Evolutionary conservation across 257 asterid genomes (phyloP).

Genomic region (Jasminum sambac): DNA sequence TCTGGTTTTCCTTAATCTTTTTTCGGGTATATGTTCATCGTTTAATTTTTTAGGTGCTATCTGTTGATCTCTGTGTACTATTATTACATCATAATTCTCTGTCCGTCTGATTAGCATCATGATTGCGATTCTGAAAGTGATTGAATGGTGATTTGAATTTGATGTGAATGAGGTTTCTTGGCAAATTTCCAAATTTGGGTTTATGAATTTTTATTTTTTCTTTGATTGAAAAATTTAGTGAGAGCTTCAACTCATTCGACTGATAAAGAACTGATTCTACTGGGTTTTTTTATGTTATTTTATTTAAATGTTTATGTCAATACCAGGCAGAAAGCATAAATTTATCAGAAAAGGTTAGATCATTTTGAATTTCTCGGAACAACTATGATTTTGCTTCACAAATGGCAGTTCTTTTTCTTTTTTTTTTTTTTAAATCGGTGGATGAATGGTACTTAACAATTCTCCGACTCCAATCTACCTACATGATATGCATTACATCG

Average conservation of each 20-base stretch:
- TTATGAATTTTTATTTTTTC: not conserved
- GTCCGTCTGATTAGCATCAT: not conserved
- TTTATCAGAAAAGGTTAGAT: not conserved
- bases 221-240: not conserved
- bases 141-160: not conserved
- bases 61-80: not conserved
- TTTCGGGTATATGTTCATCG: not conserved
- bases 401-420: not conserved
- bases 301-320: not conserved
- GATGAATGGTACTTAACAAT: not conserved
- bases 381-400: not conserved
- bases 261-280: not conserved
- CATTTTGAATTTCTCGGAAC: not conserved
- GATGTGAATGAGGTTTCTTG: not conserved
- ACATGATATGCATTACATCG: not conserved
- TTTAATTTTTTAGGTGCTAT: not conserved
- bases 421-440: too few relatives aligned
- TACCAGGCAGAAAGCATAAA: not conserved
- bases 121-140: not conserved
- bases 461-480: not conserved
- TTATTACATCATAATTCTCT: not conserved
- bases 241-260: not conserved
- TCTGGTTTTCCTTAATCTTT: not conserved
- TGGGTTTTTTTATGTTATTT: not conserved
- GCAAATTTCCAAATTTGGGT: not conserved